Evolutionary conservation across 176 grass and related monocot genomes (phyloP), one percentile per base, ranked within the genome.

Genomic region (Zoysia pacifica): DNA sequence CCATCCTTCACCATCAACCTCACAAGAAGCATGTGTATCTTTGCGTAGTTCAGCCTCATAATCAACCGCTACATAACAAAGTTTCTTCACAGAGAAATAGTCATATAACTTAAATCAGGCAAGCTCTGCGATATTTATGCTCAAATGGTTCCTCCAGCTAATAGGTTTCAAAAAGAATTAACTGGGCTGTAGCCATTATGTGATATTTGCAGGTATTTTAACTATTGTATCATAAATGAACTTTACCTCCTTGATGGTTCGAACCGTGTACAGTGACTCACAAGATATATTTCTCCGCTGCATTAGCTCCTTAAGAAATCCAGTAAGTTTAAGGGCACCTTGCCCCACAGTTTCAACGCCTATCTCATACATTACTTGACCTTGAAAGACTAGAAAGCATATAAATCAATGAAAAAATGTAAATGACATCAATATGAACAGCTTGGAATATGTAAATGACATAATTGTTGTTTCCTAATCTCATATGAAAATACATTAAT

Each of bases 261-360:
- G 88, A 82, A 94, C 90, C 49, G 96, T 94, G 76, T 94, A 94
- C 51, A 93, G 71, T 69, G 92, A 98, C 20, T 94, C 88, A 63
- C 90, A 98, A 69, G 59, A 28, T 80, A 89, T 93, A 81, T 85
- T 86, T 76, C 81, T 89, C 47, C 48, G 84, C 63, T 94, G 96
- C 88, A 94, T 86, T 83, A 93, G 75, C 69, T 94, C 92, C 88
- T 91, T 98, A 43, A 98, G 86, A 91, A 91, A 94, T 44, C 88
- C 92, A 85, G 96, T 95, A 81, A 98, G 86, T 80, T 91, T 98
- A 46, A 98, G 77, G 48, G 92, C 96, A 76, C 96, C 86, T 86
- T 83, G 85, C 62, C 96, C 96, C 61, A 93, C 83, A 76, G 87
- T 85, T 87, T 98, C 96, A 77, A 98, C 52, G 62, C 96, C 96